Evolutionary conservation across 441 rosid genomes (phyloP), one percentile per base, ranked within the genome.

Genomic region (Capsella rubella): DNA sequence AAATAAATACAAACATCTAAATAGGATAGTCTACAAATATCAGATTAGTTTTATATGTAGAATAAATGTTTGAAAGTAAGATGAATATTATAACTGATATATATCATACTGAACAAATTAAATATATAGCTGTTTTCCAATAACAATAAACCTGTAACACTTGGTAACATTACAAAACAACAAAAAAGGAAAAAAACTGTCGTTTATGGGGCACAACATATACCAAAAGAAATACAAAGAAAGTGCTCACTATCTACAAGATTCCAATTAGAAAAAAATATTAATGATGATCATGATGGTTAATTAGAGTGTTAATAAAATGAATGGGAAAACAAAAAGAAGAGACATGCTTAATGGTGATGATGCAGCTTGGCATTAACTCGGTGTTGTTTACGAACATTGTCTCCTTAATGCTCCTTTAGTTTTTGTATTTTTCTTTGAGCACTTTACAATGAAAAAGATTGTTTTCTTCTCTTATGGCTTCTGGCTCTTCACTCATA

Each of bases 301-400:
- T 64, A 57, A 77, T 64, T 64, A 57, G 67, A 57, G 67, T 40
- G 47, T 25, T 60, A 42, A 56, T 5, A 28, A 49, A 28, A 28
- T 40, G 61, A 69, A 69, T 37, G 66, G 62, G 74, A 9, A 64
- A 70, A 57, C 2, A 57, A 32, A 77, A 64, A 77, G 68, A 71
- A 77, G 76, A 51, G 67, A 77, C 80, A 77, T 58, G 80, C 55
- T 40, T 78, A 67, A 80, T 65, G 81, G 63, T 59, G 75, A 77
- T 74, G 75, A 74, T 77, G 77, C 73, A 69, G 72, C 61, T 69
- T 60, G 72, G 84, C 82, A 80, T 75, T 73, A 75, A 62, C 69
- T 63, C 55, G 58, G 73, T 62, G 63, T 69, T 40, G 76, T 70
- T 79, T 75, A 62, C 63, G 15, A 71, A 64, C 50, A 57, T 58